These are phyloP conservation scores for Cryptomeria japonica DNA, from an alignment of 75 land plant species.

Conservation along the genomic window DNA sequence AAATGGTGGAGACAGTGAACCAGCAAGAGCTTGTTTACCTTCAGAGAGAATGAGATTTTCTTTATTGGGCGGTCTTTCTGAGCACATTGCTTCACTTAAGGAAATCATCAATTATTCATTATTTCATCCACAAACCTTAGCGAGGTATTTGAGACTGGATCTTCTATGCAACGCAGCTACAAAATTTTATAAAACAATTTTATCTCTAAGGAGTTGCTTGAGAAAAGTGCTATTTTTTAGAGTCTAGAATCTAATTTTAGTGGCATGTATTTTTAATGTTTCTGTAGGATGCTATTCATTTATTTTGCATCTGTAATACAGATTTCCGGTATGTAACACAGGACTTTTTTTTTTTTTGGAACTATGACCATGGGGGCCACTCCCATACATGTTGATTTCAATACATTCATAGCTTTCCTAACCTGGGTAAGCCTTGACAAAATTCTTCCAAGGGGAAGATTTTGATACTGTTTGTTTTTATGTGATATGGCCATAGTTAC, in stretches of 20 bases:
- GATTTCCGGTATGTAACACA: background rate
- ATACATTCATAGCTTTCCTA: too few relatives aligned
- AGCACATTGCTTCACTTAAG: conserved; percentile 66
- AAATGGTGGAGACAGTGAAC: background rate
- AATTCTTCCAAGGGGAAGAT: too few relatives aligned
- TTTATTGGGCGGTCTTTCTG: conserved; percentile 86
- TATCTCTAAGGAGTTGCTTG: background rate
- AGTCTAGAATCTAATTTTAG: background rate
- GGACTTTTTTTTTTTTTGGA: background rate
- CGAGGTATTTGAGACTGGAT: conserved; percentile 48
- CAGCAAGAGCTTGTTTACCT: background rate
- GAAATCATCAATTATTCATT: conserved; percentile 75
- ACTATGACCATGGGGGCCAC: background rate
- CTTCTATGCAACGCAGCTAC: background rate
- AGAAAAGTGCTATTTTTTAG: background rate
- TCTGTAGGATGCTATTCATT: background rate
- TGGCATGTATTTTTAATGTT: background rate
- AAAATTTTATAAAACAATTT: background rate
- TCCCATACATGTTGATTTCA: background rate
- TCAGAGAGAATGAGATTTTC: conserved; percentile 22
- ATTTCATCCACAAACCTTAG: conserved; percentile 36
- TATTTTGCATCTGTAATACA: background rate
- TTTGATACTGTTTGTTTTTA: too few relatives aligned
- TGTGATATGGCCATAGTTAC: too few relatives aligned
- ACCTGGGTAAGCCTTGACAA: too few relatives aligned